Evolutionary conservation across 2,329 filamentous ascomycete genomes (phyloP), one percentile per base, ranked within the genome.

Genomic region (Apiospora sp.): DNA sequence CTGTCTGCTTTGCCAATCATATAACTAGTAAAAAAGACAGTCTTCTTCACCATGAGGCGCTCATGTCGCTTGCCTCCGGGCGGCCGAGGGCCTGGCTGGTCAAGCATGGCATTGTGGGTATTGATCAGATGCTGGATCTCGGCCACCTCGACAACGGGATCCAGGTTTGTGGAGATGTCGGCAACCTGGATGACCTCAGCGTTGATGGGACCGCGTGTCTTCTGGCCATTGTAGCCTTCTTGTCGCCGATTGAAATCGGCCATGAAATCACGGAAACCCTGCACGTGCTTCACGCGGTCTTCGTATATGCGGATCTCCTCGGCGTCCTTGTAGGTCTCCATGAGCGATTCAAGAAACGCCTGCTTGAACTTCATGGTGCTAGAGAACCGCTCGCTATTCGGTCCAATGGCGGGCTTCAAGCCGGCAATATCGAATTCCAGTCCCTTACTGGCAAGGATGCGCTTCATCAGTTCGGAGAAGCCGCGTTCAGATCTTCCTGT

Each of bases 351-450:
- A 41, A 99, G 89, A 78, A 98, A 94, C 51, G 90, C 86, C 80
- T 98, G 93, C 85, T 99, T 99, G 87, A 98, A 99, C 37, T 90
- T 85, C 92, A 98, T 96, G 3, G 96, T 99, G 78, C 87, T 94
- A 70, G 85, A 81, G 80, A 98, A 97, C 27, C 87, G 89, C 82
- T 98, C 91, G 76, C 92, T 93, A 72, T 90, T 91, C 1, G 96
- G 96, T 7, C 94, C 93, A 73, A 93, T 92, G 72, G 90, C 88
- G 2, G 96, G 96, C 84, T 98, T 98, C 73, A 99, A 87, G 69
- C 92, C 92, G 68, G 97, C 86, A 85, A 98, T 90, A 82, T 98
- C 94, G 80, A 98, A 98, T 1, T 94, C 89, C 24, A 99, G 88
- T 3, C 90, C 90, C 81, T 92, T 96, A 82, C 93, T 93, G 27